Evolutionary conservation across 257 asterid species (phyloP), one percentile per base, ranked within the genome.

Genomic region (Jacaranda copaia): DNA sequence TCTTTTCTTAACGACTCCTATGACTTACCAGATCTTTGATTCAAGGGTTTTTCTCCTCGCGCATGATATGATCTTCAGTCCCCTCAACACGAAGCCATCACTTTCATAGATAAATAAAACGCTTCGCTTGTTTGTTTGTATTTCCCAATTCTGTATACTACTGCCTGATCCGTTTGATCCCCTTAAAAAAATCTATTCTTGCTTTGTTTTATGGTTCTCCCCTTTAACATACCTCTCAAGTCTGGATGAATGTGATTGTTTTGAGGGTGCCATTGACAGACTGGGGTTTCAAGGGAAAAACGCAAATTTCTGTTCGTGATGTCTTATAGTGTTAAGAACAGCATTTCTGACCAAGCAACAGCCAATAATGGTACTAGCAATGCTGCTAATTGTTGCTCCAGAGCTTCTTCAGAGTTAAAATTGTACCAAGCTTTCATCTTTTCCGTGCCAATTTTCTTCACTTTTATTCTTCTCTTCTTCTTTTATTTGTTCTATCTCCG

Each of bases 391-490:
- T 75, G 84, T 19, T 72, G 84, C 79, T 74, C 92, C 15, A 68
- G 72, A 45, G 86, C 84, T 63, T 81, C 90, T 6, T 82, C 92
- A 46, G 86, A 89, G 82, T 69, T 90, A 15, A 90, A 89, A 79
- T 81, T 89, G 66, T 89, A 93, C 83, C 96, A 89, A 80, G 90
- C 98, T 79, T 87, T 91, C 85, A 88, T 93, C 65, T 93, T 89
- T 74, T 85, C 90, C 0, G 92, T 89, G 16, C 98, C 98, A 3
- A 84, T 91, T 70, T 82, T 93, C 82, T 91, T 91, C 82, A 92
- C 89, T 14, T 85, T 91, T 74, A 55, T 93, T 48, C 89, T 91
- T 9, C 85, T 93, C 53, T 77, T 88, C 48, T 77, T 89, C 80
- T 93, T 93, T 72, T 93, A 91, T 79, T 80, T 87, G 62, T 87